phyloP scores from a whole-genome alignment of 2,329 filamentous ascomycete species.

The Colletotrichum neosansevieriae region DNA sequence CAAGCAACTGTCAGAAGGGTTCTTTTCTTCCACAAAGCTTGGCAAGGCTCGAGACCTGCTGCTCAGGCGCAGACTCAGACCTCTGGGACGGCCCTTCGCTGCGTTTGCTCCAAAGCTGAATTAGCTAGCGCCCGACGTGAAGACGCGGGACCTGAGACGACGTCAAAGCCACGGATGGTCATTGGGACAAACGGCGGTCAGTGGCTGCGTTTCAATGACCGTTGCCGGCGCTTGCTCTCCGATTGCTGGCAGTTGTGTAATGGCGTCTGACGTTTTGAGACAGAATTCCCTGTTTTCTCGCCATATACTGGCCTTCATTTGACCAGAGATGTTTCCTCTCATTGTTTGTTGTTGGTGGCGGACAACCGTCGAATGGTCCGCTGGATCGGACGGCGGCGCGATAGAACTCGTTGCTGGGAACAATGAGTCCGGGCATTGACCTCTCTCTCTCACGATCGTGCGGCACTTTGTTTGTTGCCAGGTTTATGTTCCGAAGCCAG shows the following conservation, averaged over 20 bases:
- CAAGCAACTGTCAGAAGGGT: slow-evolving; percentile 23
- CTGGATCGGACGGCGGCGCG: too few relatives aligned
- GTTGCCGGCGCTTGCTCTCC: neutral
- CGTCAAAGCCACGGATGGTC: neutral
- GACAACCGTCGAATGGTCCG: too few relatives aligned
- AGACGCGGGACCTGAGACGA: neutral
- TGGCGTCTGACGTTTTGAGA: too few relatives aligned
- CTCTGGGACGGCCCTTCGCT: slow-evolving; percentile 8
- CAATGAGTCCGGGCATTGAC: too few relatives aligned
- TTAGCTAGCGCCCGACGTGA: neutral
- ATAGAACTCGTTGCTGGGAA: too few relatives aligned
- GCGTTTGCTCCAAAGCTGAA: slow-evolving; percentile 26
- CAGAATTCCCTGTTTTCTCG: too few relatives aligned
- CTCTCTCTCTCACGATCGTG: too few relatives aligned
- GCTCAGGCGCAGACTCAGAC: slow-evolving; percentile 12
- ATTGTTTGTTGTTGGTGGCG: too few relatives aligned
- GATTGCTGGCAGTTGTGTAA: neutral
- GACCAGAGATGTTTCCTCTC: too few relatives aligned
- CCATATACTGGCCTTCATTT: too few relatives aligned
- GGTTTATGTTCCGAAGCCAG: too few relatives aligned
- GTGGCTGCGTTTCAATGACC: neutral
- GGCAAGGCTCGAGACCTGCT: neutral
- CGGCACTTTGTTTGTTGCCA: too few relatives aligned
- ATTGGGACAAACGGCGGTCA: neutral
- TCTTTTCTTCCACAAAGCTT: slow-evolving; percentile 19